These are phyloP conservation scores for Mangifera indica DNA, from an alignment of 345 rosid species.

Conservation along the genomic window DNA sequence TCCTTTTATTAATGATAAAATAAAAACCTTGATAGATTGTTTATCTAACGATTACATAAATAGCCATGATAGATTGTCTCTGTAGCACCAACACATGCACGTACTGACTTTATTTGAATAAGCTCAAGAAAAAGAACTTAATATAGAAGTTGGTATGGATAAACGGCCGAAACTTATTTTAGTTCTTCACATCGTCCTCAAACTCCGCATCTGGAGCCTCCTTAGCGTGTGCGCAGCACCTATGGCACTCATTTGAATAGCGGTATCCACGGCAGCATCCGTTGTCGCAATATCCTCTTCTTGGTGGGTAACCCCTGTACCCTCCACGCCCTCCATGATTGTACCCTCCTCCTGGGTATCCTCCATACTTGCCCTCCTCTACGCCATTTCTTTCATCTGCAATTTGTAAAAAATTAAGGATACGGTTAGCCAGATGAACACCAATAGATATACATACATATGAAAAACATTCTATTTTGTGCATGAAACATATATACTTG, in stretches of 20 bases:
- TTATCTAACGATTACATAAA: too few relatives aligned
- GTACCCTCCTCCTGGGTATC: slow-evolving; percentile 4
- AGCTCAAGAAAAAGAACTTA: background rate
- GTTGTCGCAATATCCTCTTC: background rate
- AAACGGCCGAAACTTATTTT: background rate
- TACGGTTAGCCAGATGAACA: background rate
- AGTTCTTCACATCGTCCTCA: background rate
- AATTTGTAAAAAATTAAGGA: background rate
- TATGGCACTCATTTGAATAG: slow-evolving; percentile 1
- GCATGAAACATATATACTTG: too few relatives aligned
- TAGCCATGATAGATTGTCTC: too few relatives aligned
- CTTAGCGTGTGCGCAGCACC: background rate
- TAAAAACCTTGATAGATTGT: too few relatives aligned
- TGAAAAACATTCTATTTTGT: too few relatives aligned
- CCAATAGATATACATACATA: background rate
- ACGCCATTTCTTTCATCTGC: background rate
- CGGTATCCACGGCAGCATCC: background rate
- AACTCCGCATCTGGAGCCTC: background rate
- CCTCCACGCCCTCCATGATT: background rate
- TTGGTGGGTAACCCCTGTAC: background rate
- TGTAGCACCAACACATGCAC: too few relatives aligned
- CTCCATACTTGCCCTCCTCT: background rate
- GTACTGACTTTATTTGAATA: background rate
- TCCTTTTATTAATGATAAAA: too few relatives aligned
- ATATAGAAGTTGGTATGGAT: background rate